These are phyloP conservation scores for Apiospora malaysiana DNA, from an alignment of 2,329 filamentous ascomycete species.

Conservation along the genomic window DNA sequence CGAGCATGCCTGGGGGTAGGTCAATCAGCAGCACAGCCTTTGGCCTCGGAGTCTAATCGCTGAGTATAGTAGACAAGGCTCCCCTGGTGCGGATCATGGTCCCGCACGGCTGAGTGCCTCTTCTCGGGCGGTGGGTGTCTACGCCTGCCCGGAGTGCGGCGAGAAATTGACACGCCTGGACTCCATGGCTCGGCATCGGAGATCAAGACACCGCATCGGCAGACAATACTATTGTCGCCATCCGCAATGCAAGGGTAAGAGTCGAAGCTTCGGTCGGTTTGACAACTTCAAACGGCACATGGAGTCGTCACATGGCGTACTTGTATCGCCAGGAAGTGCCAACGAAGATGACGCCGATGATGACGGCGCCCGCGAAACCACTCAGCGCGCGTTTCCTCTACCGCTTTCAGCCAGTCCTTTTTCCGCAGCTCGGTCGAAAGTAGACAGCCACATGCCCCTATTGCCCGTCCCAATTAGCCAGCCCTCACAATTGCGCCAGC, in stretches of 20 bases:
- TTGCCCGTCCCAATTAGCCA: not conserved
- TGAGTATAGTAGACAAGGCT: not conserved
- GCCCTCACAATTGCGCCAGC: not conserved
- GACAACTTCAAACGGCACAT: slow-evolving; percentile 20
- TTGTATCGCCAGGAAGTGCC: not conserved
- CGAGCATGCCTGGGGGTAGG: slow-evolving; percentile 12
- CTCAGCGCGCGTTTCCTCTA: not conserved
- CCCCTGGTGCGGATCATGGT: not conserved
- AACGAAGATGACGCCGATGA: slow-evolving; percentile 8
- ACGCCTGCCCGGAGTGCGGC: slow-evolving; percentile 18
- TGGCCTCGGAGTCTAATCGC: not conserved
- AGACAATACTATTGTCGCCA: slow-evolving; percentile 8
- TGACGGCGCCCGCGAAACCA: not conserved
- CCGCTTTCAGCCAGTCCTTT: not conserved
- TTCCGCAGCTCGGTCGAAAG: not conserved
- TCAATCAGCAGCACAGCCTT: not conserved
- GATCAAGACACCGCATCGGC: slow-evolving; percentile 9
- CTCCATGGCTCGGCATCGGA: slow-evolving; percentile 16
- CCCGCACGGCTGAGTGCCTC: not conserved
- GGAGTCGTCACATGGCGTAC: not conserved
- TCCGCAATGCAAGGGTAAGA: slow-evolving; percentile 9
- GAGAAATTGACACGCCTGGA: slow-evolving; percentile 8
- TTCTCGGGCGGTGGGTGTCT: not conserved
- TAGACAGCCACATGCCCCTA: not conserved
- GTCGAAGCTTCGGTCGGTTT: slow-evolving; percentile 13